phyloP scores from a whole-genome alignment of 495 filamentous ascomycete genomes.

The Lasiosphaeris hirsuta region DNA sequence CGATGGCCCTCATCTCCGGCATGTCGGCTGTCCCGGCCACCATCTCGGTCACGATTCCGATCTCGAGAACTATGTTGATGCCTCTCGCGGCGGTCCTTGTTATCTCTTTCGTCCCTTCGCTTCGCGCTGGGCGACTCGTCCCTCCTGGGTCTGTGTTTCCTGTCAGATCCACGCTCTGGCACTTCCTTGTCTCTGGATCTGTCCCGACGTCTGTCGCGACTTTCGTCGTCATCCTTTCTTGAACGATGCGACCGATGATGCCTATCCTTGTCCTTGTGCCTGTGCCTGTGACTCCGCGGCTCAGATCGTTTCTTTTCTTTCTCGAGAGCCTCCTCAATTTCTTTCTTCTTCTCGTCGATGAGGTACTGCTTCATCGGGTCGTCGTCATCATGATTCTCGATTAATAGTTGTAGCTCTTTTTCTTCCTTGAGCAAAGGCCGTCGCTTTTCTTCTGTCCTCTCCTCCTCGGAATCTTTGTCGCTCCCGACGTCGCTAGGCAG shows the following conservation, averaged over 20 bases:
- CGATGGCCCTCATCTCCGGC: slow-evolving; percentile 24
- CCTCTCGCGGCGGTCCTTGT: slow-evolving; percentile 18
- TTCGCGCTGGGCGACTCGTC: slow-evolving; percentile 20
- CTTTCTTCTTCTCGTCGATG: slow-evolving; percentile 83
- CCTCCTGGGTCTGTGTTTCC: slow-evolving; percentile 17
- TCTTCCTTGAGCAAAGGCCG: slow-evolving; percentile 58
- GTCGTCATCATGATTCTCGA: slow-evolving; percentile 83
- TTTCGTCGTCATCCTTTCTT: slow-evolving; percentile 18
- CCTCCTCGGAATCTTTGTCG: slow-evolving; percentile 36
- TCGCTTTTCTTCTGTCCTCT: slow-evolving; percentile 32
- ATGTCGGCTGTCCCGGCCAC: neutral
- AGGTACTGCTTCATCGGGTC: slow-evolving; percentile 96
- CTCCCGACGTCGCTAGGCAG: slow-evolving; percentile 36
- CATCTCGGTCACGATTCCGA: slow-evolving; percentile 22
- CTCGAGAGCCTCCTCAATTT: slow-evolving; percentile 67
- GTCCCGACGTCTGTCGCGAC: slow-evolving; percentile 7
- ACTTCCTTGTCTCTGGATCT: slow-evolving; percentile 12
- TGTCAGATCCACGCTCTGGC: slow-evolving; percentile 10
- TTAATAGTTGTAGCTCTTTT: slow-evolving; percentile 68
- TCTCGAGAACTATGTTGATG: slow-evolving; percentile 25
- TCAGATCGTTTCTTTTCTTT: slow-evolving; percentile 43
- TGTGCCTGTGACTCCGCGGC: slow-evolving; percentile 35
- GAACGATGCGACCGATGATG: slow-evolving; percentile 27
- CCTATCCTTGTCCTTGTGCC: slow-evolving; percentile 23
- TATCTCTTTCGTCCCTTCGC: slow-evolving; percentile 20